Evolutionary conservation across 1,139 yeast species (phyloP), one percentile per base, ranked within the genome.

Genomic region (Pichia terricola): DNA sequence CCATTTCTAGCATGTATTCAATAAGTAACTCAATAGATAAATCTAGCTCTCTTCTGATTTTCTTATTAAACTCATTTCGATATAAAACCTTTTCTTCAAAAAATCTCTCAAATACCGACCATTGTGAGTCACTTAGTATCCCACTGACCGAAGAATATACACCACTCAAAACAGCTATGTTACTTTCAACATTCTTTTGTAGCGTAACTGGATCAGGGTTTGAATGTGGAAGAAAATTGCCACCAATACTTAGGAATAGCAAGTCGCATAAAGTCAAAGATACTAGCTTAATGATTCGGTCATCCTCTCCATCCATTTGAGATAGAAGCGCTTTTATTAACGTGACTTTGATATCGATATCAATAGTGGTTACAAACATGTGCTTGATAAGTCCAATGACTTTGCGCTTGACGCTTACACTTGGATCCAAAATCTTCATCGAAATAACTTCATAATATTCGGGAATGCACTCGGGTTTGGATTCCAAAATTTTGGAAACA

Each of bases 251-350:
- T 1, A 55, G 43, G 44, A 79, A 72, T 73, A 81, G 73, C 27
- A 72, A 51, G 1, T 71, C 72, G 1, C 68, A 46, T 16, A 83
- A 52, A 5, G 63, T 59, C 1, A 56, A 47, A 38, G 64, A 66
- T 0, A 82, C 72, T 16, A 68, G 57, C 1, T 72, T 75, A 26
- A 70, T 64, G 2, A 84, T 68, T 1, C 65, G 51, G 39, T 76
- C 80, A 51, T 86, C 95, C 52, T 81, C 91, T 55, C 85, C 95
- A 38, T 80, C 81, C 2, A 79, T 50, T 46, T 82, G 67, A 47
- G 65, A 62, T 7, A 86, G 59, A 5, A 85, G 60, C 41, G 68
- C 71, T 11, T 72, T 70, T 2, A 78, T 63, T 3, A 81, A 71
- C 39, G 61, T 66, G 0, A 68, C 60, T 50, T 68, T 72, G 2